Percentiles rank a stretch among this genome's conserved stretches.
phyloP scores from a whole-genome alignment of 2,329 filamentous ascomycete genomes.

The Aspergillus phoenicis region DNA sequence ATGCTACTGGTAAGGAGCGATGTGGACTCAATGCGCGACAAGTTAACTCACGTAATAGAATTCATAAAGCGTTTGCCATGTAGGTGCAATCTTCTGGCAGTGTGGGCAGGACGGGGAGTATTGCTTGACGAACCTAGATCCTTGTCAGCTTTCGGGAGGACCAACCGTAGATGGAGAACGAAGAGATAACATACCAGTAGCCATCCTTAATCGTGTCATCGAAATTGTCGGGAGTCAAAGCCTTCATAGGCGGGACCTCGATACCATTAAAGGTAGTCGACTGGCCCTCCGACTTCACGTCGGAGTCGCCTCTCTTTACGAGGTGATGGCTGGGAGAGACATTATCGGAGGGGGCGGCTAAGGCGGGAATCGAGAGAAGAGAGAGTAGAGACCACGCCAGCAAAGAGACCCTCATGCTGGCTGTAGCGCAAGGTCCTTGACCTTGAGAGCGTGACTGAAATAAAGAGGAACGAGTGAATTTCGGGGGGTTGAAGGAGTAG shows the following conservation, averaged over 20 bases:
- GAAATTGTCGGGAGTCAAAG: conserved; percentile 52
- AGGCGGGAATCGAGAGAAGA: conserved; percentile 37
- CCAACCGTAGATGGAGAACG: background rate
- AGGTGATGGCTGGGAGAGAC: conserved; percentile 24
- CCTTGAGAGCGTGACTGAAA: conserved; percentile 13
- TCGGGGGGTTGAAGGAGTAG: conserved; percentile 13
- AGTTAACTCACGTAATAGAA: conserved; percentile 67
- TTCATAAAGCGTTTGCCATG: conserved; percentile 91
- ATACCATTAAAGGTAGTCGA: conserved; percentile 55
- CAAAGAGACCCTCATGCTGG: conserved; percentile 43
- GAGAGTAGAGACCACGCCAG: conserved; percentile 42
- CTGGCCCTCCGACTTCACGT: conserved; percentile 19
- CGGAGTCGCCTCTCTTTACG: conserved; percentile 31
- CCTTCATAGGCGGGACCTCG: conserved; percentile 54
- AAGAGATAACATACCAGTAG: conserved; percentile 49
- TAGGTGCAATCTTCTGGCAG: conserved; percentile 77
- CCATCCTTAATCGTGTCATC: conserved; percentile 53
- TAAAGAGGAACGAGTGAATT: conserved; percentile 17
- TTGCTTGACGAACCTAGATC: conserved; percentile 54
- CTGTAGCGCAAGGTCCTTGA: conserved; percentile 21
- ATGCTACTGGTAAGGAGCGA: background rate
- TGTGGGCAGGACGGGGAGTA: conserved; percentile 63
- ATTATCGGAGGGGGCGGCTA: conserved; percentile 33
- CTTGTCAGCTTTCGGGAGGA: conserved; percentile 20
- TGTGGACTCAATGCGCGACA: conserved; percentile 10